phyloP scores from a whole-genome alignment of 2,329 filamentous ascomycete genomes.

The Aspergillus persii region DNA sequence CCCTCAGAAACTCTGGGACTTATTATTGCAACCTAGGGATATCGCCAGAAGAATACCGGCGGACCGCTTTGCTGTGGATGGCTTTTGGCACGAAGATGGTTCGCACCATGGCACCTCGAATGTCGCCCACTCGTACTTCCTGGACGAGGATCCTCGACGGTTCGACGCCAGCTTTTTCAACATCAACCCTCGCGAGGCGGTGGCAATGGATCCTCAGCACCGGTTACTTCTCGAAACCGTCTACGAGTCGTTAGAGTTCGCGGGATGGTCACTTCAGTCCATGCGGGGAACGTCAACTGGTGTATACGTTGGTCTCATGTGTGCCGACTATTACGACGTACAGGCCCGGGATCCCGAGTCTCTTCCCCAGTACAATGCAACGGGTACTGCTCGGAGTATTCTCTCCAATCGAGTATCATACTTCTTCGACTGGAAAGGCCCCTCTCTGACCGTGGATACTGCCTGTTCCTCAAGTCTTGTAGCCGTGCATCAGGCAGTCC shows the following conservation, averaged over 20 bases:
- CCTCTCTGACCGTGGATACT: conserved; percentile 47
- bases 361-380: conserved; percentile 25
- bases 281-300: conserved; percentile 25
- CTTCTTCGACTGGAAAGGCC: conserved; percentile 36
- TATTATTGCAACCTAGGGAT: neutral
- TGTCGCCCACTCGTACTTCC: neutral
- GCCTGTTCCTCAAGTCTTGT: conserved; percentile 46
- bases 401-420: conserved; percentile 42
- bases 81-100: neutral
- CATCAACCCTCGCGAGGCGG: neutral
- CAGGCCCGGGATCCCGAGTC: conserved; percentile 21
- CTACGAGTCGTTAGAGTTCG: conserved; percentile 24
- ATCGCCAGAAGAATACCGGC: neutral
- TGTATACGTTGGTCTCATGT: conserved; percentile 29
- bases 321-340: conserved; percentile 25
- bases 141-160: neutral
- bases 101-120: neutral
- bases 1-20: neutral
- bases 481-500: conserved; percentile 35
- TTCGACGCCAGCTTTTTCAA: neutral
- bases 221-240: conserved; percentile 26
- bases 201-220: conserved; percentile 28
- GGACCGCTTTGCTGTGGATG: neutral
- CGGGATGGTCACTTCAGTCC: conserved; percentile 22
- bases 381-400: conserved; percentile 37